phyloP scores from a whole-genome alignment of 2,329 filamentous ascomycete species.

The Aspergillus ibericus region DNA sequence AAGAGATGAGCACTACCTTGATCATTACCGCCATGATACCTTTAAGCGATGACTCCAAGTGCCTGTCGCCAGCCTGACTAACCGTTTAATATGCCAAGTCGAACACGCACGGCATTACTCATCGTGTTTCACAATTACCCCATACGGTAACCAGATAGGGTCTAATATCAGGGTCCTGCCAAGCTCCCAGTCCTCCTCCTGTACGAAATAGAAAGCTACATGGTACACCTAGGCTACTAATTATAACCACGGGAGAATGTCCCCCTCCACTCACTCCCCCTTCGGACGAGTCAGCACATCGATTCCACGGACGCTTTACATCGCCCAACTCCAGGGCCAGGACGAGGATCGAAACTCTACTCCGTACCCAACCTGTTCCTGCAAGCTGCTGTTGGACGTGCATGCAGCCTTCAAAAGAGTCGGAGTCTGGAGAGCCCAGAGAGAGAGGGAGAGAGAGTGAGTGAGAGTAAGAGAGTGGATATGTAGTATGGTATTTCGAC shows the following conservation, averaged over 20 bases:
- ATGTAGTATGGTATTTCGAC: background rate
- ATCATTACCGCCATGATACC: background rate
- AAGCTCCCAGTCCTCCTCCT: background rate
- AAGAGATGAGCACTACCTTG: background rate
- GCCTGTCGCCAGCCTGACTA: background rate
- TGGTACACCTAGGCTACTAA: background rate
- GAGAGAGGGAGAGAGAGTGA: background rate
- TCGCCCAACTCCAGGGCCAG: background rate
- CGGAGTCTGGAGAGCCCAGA: background rate
- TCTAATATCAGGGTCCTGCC: slow-evolving; percentile 1
- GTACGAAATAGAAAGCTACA: slow-evolving; percentile 1
- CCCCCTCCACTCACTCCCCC: background rate
- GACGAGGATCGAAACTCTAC: background rate
- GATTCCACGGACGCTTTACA: background rate
- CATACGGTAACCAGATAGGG: background rate
- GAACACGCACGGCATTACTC: background rate
- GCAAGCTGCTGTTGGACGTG: slow-evolving; percentile 10
- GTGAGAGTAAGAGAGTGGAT: background rate
- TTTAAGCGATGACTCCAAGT: background rate
- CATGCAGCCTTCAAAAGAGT: background rate
- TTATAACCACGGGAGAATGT: background rate
- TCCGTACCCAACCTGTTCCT: slow-evolving; percentile 5
- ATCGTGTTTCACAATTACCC: slow-evolving; percentile 1
- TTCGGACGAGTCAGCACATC: background rate
- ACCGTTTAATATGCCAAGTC: background rate